Base-by-base conservation (phyloP, 179 eudicot genomes). In the Pouteria campechiana region DNA sequence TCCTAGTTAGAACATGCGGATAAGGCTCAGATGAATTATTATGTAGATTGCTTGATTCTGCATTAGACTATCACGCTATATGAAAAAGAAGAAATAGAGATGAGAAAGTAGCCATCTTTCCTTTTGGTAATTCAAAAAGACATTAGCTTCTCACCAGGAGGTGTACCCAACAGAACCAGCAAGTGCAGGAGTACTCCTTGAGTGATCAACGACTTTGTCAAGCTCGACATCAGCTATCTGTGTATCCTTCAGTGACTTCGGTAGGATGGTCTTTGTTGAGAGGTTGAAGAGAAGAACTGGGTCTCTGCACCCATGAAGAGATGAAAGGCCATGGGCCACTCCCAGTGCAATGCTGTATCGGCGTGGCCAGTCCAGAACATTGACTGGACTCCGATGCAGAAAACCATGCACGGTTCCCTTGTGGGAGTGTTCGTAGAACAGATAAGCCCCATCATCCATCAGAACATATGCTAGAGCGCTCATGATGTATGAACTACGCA, bases 101-200 rank as follows among this genome's bases (percentile, higher is more conserved):
- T n/a, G n/a, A n/a, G n/a, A n/a, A n/a, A n/a, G n/a, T n/a, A n/a
- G n/a, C n/a, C n/a, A n/a, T n/a, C n/a, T n/a, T n/a, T n/a, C n/a
- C n/a, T n/a, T n/a, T n/a, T n/a, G n/a, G n/a, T n/a, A n/a, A n/a
- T n/a, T n/a, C n/a, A n/a, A n/a, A n/a, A n/a, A n/a, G n/a, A n/a
- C n/a, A n/a, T n/a, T n/a, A n/a, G n/a, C n/a, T n/a, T n/a, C n/a
- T 52, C 55, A 89, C 97, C 97, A 66, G 97, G 95, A 46, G 97
- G 97, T 68, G 34, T 84, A 89, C 52, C 97, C 97, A 36, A 78
- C 85, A 28, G 95, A 75, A 49, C 88, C 93, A 38, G 93, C 85
- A 52, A 78, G 75, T 54, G 85, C 81, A 41, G 75, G 61, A 0
- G 75, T 75, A 60, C 74, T 75, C 55, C 73, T 84, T 6, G 74